Evolutionary conservation across 139 green algal genomes (phyloP).

Genomic region (Chlorella sp.): DNA sequence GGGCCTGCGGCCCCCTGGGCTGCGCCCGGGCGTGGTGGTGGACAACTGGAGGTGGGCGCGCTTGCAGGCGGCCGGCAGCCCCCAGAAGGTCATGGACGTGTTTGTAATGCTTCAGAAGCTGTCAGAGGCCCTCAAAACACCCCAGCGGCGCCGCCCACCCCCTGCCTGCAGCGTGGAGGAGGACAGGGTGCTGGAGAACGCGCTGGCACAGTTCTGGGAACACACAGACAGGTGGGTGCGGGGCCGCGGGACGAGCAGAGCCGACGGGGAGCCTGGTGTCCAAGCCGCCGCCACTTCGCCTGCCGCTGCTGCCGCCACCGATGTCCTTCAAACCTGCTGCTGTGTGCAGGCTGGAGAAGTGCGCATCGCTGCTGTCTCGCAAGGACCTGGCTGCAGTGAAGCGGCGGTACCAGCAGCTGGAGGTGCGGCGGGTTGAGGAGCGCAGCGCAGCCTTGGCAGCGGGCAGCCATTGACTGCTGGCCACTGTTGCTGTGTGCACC

Average conservation of each 20-base stretch:
- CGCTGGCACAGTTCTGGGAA: slow-evolving; percentile 57
- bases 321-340: neutral
- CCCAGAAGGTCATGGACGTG: too few relatives aligned
- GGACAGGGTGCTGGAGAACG: slow-evolving; percentile 60
- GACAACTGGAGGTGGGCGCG: too few relatives aligned
- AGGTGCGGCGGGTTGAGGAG: slow-evolving; percentile 34
- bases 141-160: too few relatives aligned
- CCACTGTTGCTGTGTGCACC: too few relatives aligned
- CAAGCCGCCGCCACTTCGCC: neutral
- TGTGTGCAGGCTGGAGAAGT: slow-evolving; percentile 37
- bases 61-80: too few relatives aligned
- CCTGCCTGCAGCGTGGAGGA: slow-evolving; percentile 53
- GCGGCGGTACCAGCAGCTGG: slow-evolving; percentile 50
- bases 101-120: too few relatives aligned
- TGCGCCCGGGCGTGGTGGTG: too few relatives aligned
- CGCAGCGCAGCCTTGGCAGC: too few relatives aligned
- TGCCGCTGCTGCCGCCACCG: too few relatives aligned
- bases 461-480: too few relatives aligned
- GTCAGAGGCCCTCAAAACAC: too few relatives aligned
- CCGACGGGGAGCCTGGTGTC: neutral
- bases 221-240: slow-evolving; percentile 39
- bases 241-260: neutral
- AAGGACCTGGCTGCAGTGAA: slow-evolving; percentile 49
- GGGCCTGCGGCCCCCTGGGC: too few relatives aligned
- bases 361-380: slow-evolving; percentile 38